Evolutionary conservation across 2,329 filamentous ascomycete species (phyloP), one percentile per base, ranked within the genome.

Genomic region (Epichloe coenophiala): DNA sequence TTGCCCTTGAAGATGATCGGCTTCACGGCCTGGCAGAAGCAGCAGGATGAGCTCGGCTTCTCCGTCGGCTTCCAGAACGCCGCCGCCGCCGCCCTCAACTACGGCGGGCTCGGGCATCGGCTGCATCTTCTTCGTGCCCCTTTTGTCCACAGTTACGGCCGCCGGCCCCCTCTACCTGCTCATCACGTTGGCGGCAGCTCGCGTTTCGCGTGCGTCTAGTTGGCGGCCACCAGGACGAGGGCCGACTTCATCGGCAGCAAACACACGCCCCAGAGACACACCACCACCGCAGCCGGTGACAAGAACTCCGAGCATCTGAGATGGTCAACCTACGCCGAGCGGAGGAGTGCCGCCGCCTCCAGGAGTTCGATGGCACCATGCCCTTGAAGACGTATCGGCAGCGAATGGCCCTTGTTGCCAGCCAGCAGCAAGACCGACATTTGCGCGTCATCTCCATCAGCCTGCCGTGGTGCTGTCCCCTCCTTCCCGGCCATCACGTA

Each of bases 401-500:
- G 39, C 54, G 59, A 9, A 47, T 61, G n/a, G 59, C 59, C 3
- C 45, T 61, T 1, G 13, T 57, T 9, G 17, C 17, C 17, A 17
- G 57, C 60, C 1, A 48, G 51, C 12, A 55, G 58, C 2, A 27
- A 52, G 1, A 58, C 53, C 8, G 52, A 53, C 0, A 48, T 17
- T 56, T 1, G 19, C 35, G 8, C 51, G 45, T 4, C 48, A 54
- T 15, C n/a, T 57, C 1, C 53, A 49, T 17, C 48, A 56, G 9
- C 56, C 57, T 3, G 35, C 55, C 2, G n/a, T 55, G 1, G 41
- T 59, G 2, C 37, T 57, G 0, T 48, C 17, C 17, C 54, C 8
- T 49, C 54, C 4, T 59, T 61, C 12, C 59, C 69, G 1, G 64
- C 67, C 1, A 63, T 72, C 8, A 52, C 65, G 5, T 72, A 67